Conservation (phyloP, 139 green algal genomes). For the Chlorella ohadii region DNA sequence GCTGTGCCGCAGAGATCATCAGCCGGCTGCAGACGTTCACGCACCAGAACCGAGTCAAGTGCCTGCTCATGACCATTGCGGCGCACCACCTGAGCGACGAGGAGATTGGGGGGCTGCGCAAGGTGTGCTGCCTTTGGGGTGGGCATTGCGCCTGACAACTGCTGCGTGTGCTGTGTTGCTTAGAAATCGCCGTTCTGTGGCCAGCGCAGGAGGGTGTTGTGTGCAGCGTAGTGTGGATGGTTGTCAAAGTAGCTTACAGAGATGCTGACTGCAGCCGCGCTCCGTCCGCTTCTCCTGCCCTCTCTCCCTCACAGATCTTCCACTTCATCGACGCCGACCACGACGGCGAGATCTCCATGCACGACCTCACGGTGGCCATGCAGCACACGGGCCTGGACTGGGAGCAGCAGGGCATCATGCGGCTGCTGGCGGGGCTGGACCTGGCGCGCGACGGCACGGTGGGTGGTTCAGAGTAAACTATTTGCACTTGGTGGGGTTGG, state of each 20-base stretch:
- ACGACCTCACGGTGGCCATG: slow-evolving; percentile 64
- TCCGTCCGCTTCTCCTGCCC: background rate
- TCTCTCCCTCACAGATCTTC: slow-evolving; percentile 64
- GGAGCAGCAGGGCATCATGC: slow-evolving; percentile 27
- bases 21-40: slow-evolving; percentile 40
- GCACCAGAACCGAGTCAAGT: slow-evolving; percentile 39
- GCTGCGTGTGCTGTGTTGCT: too few species aligned
- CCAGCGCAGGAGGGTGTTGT: too few species aligned
- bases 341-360: slow-evolving; percentile 65
- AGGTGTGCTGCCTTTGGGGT: too few species aligned
- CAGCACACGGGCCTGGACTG: slow-evolving; percentile 33
- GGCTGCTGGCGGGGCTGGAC: slow-evolving; percentile 38
- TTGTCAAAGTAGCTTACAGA: too few species aligned
- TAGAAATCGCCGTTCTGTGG: too few species aligned
- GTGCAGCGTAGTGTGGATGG: too few species aligned
- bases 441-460: slow-evolving; percentile 23
- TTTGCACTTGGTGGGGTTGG: too few species aligned
- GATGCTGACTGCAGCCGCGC: too few species aligned
- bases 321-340: slow-evolving; percentile 63
- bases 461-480: background rate
- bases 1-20: slow-evolving; percentile 15
- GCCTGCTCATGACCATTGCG: slow-evolving; percentile 51
- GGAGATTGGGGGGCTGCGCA: slow-evolving; percentile 65
- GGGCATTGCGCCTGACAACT: too few species aligned
- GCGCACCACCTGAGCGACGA: slow-evolving; percentile 58